Percentiles rank a stretch among this genome's conserved stretches.
phyloP scores from a whole-genome alignment of 805 yeast genomes.

The Saturnispora ahearnii region DNA sequence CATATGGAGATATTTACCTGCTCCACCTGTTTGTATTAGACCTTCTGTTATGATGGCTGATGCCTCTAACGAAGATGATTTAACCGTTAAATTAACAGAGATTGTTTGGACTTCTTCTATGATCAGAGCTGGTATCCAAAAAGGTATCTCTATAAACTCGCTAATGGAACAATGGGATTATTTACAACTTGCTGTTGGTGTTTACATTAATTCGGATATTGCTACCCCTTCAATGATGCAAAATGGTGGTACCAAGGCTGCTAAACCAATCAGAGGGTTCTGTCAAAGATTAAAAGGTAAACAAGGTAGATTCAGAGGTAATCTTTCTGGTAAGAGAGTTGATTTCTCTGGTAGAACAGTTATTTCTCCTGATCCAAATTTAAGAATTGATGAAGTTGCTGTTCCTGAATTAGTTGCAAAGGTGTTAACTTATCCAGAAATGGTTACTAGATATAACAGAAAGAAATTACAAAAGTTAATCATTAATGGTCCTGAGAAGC shows the following conservation, averaged over 20 bases:
- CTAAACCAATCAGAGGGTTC: slow-evolving; percentile 84
- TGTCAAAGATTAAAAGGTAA: slow-evolving; percentile 97
- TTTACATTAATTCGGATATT: slow-evolving; percentile 94
- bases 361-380: slow-evolving; percentile 96
- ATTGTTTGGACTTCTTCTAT: slow-evolving; percentile 94
- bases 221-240: slow-evolving; percentile 75
- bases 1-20: slow-evolving; percentile 94
- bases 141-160: slow-evolving; percentile 86
- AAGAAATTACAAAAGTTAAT: slow-evolving; percentile 67
- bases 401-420: slow-evolving; percentile 97
- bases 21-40: slow-evolving; percentile 97
- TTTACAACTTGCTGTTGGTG: slow-evolving; percentile 87
- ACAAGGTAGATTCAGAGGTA: slow-evolving; percentile 98
- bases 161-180: slow-evolving; percentile 99
- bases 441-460: slow-evolving; percentile 79
- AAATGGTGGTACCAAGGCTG: slow-evolving; percentile 41
- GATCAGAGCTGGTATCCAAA: slow-evolving; percentile 89
- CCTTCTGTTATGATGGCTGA: slow-evolving; percentile 95
- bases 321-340: slow-evolving; percentile 95
- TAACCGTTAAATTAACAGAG: slow-evolving; percentile 92
- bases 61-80: slow-evolving; percentile 89
- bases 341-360: slow-evolving; percentile 98
- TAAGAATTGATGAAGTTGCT: slow-evolving; percentile 93
- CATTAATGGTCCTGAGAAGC: slow-evolving; percentile 74
- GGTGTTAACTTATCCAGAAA: slow-evolving; percentile 92